Conservation (phyloP, 345 rosid genomes). For the Physaria fendleri region DNA sequence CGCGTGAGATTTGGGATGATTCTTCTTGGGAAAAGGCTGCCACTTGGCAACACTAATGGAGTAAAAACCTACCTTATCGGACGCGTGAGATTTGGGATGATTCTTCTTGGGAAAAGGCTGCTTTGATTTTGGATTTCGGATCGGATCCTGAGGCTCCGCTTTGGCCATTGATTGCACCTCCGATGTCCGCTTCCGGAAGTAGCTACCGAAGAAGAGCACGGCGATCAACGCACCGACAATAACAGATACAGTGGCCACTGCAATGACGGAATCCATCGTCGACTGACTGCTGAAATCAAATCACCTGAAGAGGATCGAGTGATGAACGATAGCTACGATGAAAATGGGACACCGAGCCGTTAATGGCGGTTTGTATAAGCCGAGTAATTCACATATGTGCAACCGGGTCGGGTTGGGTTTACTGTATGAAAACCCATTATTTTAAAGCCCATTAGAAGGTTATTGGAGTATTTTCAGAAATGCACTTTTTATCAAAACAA, state of each 20-base stretch:
- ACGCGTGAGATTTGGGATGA: constrained; percentile 58
- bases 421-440: too few species aligned
- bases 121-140: constrained; percentile 44
- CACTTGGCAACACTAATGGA: neutral
- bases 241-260: constrained; percentile 45
- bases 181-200: constrained; percentile 67
- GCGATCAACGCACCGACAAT: constrained; percentile 62
- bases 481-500: too few species aligned
- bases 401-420: constrained; percentile 10
- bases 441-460: too few species aligned
- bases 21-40: constrained; percentile 41
- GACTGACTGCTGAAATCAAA: neutral
- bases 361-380: constrained; percentile 6
- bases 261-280: constrained; percentile 57
- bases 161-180: constrained; percentile 65
- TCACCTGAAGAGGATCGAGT: neutral
- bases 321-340: constrained; percentile 4
- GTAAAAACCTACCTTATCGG: constrained; percentile 43
- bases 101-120: constrained; percentile 42
- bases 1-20: constrained; percentile 60
- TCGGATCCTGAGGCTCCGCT: constrained; percentile 55
- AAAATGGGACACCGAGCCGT: neutral
- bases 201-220: constrained; percentile 64
- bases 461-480: too few species aligned
- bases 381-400: neutral